Evolutionary conservation across 805 yeast genomes (phyloP).

Genomic region (Lachancea cidri): DNA sequence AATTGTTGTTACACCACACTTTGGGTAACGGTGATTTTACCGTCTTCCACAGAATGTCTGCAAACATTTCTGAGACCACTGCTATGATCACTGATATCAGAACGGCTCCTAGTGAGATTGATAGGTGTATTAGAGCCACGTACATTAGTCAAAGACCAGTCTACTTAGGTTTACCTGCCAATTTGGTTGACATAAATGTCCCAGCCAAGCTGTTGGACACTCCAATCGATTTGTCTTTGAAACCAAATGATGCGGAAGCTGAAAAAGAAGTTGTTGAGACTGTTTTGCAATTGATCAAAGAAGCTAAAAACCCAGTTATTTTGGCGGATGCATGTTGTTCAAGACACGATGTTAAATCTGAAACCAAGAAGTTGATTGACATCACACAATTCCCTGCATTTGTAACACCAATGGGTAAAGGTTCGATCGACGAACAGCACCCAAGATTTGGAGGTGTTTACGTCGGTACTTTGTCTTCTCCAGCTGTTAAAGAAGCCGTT

Average conservation of each 20-base stretch:
- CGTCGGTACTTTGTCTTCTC: constrained; percentile 71
- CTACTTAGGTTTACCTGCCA: constrained; percentile 77
- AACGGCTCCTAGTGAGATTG: constrained; percentile 66
- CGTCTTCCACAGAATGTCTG: constrained; percentile 74
- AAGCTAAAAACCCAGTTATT: constrained; percentile 64
- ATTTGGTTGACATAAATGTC: constrained; percentile 65
- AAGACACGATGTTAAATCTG: constrained; percentile 61
- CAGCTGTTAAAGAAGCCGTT: constrained; percentile 66
- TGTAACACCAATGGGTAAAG: constrained; percentile 89
- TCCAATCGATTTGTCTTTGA: constrained; percentile 57
- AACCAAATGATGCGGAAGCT: constrained; percentile 3
- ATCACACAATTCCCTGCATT: constrained; percentile 73
- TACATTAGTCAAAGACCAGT: constrained; percentile 73
- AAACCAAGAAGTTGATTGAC: constrained; percentile 56
- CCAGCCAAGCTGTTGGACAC: constrained; percentile 47
- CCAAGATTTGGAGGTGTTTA: constrained; percentile 80
- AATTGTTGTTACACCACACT: constrained; percentile 74
- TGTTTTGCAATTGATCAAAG: constrained; percentile 38
- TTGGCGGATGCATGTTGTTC: constrained; percentile 84
- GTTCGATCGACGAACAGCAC: constrained; percentile 61
- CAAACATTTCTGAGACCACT: constrained; percentile 62
- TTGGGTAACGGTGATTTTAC: constrained; percentile 79
- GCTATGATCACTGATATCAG: constrained; percentile 57
- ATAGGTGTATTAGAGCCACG: constrained; percentile 68
- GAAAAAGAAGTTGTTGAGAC: constrained; percentile 25